Percentiles rank a stretch among this genome's conserved stretches.
Evolutionary conservation across 306 rosid species (phyloP).

Genomic region (Acacia crassicarpa): DNA sequence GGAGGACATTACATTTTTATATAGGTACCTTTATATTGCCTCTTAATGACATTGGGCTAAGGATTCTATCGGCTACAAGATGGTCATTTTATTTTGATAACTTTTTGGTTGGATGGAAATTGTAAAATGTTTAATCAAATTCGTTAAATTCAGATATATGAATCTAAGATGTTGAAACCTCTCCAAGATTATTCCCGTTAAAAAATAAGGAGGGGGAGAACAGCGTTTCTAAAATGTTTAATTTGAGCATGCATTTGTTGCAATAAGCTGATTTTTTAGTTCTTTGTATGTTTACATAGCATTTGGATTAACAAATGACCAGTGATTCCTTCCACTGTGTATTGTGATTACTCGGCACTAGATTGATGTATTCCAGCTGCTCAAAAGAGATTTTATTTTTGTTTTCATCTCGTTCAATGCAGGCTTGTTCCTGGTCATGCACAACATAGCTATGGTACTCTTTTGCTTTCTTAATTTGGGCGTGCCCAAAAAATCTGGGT

Average conservation of each 20-base stretch:
- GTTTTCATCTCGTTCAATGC: conserved; percentile 39
- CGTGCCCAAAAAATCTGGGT: not conserved
- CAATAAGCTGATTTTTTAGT: conserved; percentile 13
- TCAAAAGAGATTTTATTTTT: conserved; percentile 23
- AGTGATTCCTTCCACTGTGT: conserved; percentile 1
- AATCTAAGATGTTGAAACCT: not conserved
- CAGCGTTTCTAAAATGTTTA: conserved; percentile 13
- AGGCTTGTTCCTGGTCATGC: conserved; percentile 87
- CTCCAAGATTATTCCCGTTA: not conserved
- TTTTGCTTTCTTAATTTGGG: conserved; percentile 25
- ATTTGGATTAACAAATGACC: conserved; percentile 21
- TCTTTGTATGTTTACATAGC: conserved; percentile 2
- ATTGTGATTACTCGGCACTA: conserved; percentile 22
- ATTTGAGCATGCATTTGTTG: conserved; percentile 31
- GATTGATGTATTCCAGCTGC: conserved; percentile 26
- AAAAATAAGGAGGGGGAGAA: conserved; percentile 19
- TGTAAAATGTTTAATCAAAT: conserved; percentile 12
- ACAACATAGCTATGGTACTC: conserved; percentile 80
- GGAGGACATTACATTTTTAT: conserved; percentile 75
- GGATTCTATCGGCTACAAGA: conserved; percentile 26
- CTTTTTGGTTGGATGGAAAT: conserved; percentile 21
- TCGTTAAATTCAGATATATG: not conserved
- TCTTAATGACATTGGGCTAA: conserved; percentile 8
- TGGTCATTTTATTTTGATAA: conserved; percentile 2
- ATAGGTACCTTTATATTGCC: conserved; percentile 60